phyloP scores from a whole-genome alignment of 345 rosid species.

The Pistacia vera region DNA sequence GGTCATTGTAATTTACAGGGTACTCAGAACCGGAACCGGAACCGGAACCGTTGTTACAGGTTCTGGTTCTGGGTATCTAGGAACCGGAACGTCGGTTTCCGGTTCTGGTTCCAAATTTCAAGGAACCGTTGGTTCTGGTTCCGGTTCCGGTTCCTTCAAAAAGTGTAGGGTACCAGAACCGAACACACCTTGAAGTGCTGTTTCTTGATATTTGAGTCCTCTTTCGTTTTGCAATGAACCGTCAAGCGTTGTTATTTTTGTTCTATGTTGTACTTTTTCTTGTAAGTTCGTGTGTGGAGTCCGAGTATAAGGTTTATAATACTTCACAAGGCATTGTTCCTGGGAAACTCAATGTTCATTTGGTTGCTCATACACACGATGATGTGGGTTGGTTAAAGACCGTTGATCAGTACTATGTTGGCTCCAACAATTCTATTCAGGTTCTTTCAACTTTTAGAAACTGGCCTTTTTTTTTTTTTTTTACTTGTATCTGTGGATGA shows the following conservation, averaged over 20 bases:
- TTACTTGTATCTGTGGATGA: background rate
- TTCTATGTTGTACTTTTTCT: conserved; percentile 26
- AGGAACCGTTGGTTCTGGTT: too few species aligned
- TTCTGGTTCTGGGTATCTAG: too few species aligned
- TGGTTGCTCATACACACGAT: conserved; percentile 90
- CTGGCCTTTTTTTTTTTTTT: background rate
- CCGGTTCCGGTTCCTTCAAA: too few species aligned
- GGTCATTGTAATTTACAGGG: too few species aligned
- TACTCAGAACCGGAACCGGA: too few species aligned
- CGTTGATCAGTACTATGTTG: conserved; percentile 97
- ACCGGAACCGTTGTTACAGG: too few species aligned
- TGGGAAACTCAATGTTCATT: conserved; percentile 87
- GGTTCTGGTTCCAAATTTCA: too few species aligned
- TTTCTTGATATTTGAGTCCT: background rate
- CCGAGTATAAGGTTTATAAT: conserved; percentile 77
- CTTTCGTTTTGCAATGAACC: conserved; percentile 14
- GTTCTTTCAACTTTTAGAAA: conserved; percentile 27
- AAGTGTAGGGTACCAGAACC: too few species aligned
- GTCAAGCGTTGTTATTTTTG: conserved; percentile 10
- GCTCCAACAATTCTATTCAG: conserved; percentile 97
- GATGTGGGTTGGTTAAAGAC: conserved; percentile 99
- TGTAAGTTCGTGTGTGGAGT: conserved; percentile 43
- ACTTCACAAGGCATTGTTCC: conserved; percentile 79
- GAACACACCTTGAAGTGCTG: too few species aligned
- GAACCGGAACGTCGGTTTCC: too few species aligned